Base-by-base conservation (phyloP, 2,329 filamentous ascomycete genomes). In the Myriosclerotinia scirpicola region DNA sequence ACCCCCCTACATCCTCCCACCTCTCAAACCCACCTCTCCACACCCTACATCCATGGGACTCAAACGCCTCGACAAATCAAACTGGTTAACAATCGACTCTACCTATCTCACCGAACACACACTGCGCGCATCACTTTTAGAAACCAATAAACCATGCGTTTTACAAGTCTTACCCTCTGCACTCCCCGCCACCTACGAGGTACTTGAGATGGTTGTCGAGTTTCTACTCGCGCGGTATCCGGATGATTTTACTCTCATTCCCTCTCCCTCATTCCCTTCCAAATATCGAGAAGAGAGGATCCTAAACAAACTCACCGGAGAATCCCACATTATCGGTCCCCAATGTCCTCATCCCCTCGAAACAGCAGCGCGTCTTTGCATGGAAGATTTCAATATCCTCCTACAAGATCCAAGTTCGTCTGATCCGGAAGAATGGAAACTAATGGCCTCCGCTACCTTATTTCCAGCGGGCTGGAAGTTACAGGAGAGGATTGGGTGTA, bases 401-500 rank as follows among this genome's bases (percentile, higher is more conserved):
- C 75, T 80, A 67, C 79, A 79, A 69, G 72, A 77, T 58, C 78
- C 77, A 7, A 8, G 17, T 2, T n/a, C 44, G 5, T 46, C 44
- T 20, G 44, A 46, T 44, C 20, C 30, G 2, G 56, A 60, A 38
- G 77, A 82, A 67, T 81, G 83, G 69, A 80, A 80, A 64, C 72
- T 85, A 38, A 77, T 79, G 64, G 83, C 82, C 34, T 82, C 81
- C 55, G 82, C 83, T 6, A 84, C 81, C 17, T 75, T 84, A 6
- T 84, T 84, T 69, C 83, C 83, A 1, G 80, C 82, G 0, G 83
- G 83, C 9, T 85, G 82, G 81, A 79, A 79, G 30, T 77, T 84
- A 15, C 73, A 79, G 50, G 76, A 80, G 54, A 78, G 81, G 36
- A 82, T 85, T 54, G 82, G 82, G 34, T 81, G 77, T 71, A 80